phyloP scores from a whole-genome alignment of 371 early-diverging fungal genomes.

The Saksenaea oblongispora region DNA sequence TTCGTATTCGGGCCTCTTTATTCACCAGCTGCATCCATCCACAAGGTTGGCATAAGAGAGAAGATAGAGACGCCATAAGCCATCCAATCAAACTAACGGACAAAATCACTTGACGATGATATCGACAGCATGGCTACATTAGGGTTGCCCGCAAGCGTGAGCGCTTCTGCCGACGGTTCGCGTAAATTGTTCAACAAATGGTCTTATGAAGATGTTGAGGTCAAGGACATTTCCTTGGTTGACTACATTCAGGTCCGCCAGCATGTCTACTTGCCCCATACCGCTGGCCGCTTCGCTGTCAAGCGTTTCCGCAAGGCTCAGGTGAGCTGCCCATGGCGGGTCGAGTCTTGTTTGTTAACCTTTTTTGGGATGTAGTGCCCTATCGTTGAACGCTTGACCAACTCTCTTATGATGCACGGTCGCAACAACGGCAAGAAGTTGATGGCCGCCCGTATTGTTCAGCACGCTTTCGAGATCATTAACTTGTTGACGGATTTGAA shows the following conservation, averaged over 20 bases:
- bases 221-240: conserved; percentile 93
- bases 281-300: conserved; percentile 97
- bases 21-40: conserved; percentile 6
- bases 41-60: not conserved
- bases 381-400: conserved; percentile 99
- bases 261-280: conserved; percentile 98
- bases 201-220: conserved; percentile 94
- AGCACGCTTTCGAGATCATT: conserved; percentile 99
- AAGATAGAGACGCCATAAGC: not conserved
- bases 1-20: conserved; percentile 4
- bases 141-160: conserved; percentile 67
- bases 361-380: conserved; percentile 76
- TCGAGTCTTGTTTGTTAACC: not conserved
- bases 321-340: conserved; percentile 32
- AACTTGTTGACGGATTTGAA: conserved; percentile 98
- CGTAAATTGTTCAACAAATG: conserved; percentile 92
- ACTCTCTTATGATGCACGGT: conserved; percentile 99
- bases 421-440: conserved; percentile 99
- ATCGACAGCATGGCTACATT: conserved; percentile 58
- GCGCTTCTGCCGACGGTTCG: conserved; percentile 62
- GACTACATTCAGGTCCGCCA: conserved; percentile 95
- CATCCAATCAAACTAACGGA: too few species aligned
- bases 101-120: not conserved
- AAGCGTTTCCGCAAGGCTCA: conserved; percentile 99
- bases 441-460: conserved; percentile 98